Conservation (phyloP, 202 grass and related monocot species). For the Zoysia matrella region DNA sequence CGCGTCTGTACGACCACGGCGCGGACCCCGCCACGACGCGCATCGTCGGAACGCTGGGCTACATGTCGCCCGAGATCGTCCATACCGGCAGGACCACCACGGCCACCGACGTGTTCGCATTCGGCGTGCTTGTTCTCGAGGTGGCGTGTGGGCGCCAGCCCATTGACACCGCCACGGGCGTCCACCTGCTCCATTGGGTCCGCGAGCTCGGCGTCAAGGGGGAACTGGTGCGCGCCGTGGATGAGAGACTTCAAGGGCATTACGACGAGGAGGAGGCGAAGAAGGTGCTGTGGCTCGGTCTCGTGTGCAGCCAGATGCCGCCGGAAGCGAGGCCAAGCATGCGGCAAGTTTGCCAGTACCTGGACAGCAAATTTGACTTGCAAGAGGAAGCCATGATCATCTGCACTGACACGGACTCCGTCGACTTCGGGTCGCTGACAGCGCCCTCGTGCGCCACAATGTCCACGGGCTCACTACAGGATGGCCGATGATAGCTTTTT, state of each 20-base stretch:
- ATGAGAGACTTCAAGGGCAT: constrained; percentile 36
- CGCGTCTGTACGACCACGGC: constrained; percentile 62
- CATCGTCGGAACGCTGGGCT: constrained; percentile 57
- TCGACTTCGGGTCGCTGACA: constrained; percentile 23
- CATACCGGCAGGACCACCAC: constrained; percentile 46
- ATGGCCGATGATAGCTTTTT: constrained; percentile 27
- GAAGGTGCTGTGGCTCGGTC: constrained; percentile 51
- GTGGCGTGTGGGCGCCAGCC: constrained; percentile 44
- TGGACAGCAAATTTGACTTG: constrained; percentile 47
- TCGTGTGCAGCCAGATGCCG: constrained; percentile 49
- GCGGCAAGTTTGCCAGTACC: constrained; percentile 55
- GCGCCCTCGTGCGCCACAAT: constrained; percentile 41
- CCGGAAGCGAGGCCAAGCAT: constrained; percentile 47
- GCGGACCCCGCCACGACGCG: constrained; percentile 46
- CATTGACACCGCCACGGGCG: constrained; percentile 40
- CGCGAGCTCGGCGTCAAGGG: constrained; percentile 42
- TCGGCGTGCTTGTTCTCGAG: constrained; percentile 57
- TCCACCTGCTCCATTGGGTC: constrained; percentile 55
- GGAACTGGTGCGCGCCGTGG: constrained; percentile 38
- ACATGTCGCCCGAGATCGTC: constrained; percentile 63
- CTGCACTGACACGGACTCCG: constrained; percentile 28
- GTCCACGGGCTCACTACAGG: constrained; percentile 16
- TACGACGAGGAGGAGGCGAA: constrained; percentile 41
- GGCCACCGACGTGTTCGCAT: constrained; percentile 57
- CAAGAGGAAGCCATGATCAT: constrained; percentile 36